These are phyloP conservation scores for Carex cristatella DNA, from an alignment of 176 grass and related monocot species.

Conservation along the genomic window DNA sequence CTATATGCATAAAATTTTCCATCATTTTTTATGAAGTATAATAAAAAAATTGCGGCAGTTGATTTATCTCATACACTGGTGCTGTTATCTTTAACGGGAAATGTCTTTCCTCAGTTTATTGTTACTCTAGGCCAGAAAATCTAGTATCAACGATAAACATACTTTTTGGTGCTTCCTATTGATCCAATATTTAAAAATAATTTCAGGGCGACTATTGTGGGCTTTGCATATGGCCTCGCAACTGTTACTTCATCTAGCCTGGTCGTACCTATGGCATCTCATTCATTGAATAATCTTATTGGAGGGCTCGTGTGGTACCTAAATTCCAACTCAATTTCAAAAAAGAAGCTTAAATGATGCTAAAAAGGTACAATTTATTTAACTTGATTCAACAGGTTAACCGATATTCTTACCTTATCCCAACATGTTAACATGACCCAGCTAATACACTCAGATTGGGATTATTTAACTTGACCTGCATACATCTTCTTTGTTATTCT, in stretches of 20 bases:
- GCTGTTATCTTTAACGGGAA: not conserved
- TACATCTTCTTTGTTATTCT: not conserved
- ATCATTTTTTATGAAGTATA: not conserved
- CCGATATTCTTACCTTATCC: too few species aligned
- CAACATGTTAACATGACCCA: not conserved
- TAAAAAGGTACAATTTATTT: conserved; percentile 3
- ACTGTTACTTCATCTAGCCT: conserved; percentile 68
- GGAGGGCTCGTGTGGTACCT: conserved; percentile 65
- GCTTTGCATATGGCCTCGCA: conserved; percentile 69
- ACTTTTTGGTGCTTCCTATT: not conserved
- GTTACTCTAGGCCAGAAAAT: not conserved
- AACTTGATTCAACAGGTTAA: conserved; percentile 1
- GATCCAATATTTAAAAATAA: not conserved
- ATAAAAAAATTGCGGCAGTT: not conserved
- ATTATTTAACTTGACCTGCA: not conserved
- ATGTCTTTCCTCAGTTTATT: not conserved
- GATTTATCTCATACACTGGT: not conserved
- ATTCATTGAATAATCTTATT: conserved; percentile 86
- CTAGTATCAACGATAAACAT: not conserved
- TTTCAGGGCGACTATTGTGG: conserved; percentile 83
- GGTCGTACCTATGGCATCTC: conserved; percentile 73
- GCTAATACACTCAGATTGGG: not conserved
- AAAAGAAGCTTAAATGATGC: conserved; percentile 15
- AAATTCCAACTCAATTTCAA: conserved; percentile 6
- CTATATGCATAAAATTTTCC: not conserved